phyloP scores from a whole-genome alignment of 345 rosid species.

The Hypericum perforatum region DNA sequence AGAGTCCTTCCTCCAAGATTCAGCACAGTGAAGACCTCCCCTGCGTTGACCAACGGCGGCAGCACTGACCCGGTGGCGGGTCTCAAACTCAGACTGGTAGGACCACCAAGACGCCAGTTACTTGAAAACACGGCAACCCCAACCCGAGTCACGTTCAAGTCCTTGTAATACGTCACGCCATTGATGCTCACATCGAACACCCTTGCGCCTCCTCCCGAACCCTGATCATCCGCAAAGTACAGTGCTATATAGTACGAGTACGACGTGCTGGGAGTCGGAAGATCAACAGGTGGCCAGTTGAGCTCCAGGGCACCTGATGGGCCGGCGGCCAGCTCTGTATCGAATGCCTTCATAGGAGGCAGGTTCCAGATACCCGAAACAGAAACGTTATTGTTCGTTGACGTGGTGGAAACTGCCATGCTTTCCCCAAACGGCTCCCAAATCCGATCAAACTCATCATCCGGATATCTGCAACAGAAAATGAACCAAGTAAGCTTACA shows the following conservation, averaged over 20 bases:
- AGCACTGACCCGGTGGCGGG: conserved; percentile 43
- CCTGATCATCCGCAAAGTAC: conserved; percentile 59
- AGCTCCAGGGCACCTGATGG: conserved; percentile 39
- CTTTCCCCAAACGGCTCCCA: conserved; percentile 59
- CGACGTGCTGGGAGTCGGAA: conserved; percentile 16
- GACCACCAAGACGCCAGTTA: conserved; percentile 66
- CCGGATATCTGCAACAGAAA: conserved; percentile 47
- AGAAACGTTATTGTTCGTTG: conserved; percentile 39
- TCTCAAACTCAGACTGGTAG: conserved; percentile 40
- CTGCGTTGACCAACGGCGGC: conserved; percentile 67
- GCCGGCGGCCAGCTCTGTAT: conserved; percentile 40
- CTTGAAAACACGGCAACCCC: conserved; percentile 53
- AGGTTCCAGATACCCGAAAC: conserved; percentile 87
- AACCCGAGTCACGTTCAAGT: conserved; percentile 44
- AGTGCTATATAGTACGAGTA: conserved; percentile 74
- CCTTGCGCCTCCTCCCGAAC: conserved; percentile 32
- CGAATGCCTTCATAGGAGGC: conserved; percentile 69
- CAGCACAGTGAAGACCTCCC: conserved; percentile 57
- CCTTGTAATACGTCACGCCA: conserved; percentile 43
- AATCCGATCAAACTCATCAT: conserved; percentile 63
- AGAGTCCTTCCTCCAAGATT: conserved; percentile 53
- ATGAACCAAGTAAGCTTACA: background rate
- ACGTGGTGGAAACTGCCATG: conserved; percentile 7
- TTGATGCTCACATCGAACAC: conserved; percentile 46
- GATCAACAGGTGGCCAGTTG: conserved; percentile 55